phyloP scores from a whole-genome alignment of 164 flowering plant species.

The Akebia trifoliata region DNA sequence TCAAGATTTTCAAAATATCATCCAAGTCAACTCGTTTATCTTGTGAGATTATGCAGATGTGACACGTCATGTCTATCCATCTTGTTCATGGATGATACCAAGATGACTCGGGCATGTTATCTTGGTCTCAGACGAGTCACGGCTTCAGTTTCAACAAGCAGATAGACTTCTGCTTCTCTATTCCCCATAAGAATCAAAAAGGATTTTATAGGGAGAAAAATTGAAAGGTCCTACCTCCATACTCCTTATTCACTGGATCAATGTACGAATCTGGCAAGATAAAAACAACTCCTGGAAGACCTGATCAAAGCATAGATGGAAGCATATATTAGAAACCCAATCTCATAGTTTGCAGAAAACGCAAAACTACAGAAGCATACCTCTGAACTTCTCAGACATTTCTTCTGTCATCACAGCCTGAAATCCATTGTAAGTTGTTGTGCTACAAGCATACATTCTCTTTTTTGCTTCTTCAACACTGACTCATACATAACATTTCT shows the following conservation, averaged over 20 bases:
- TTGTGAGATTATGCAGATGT: no score
- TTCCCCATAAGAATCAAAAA: background rate
- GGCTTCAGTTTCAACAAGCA: background rate
- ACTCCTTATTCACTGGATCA: conserved; percentile 85
- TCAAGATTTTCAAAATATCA: no score
- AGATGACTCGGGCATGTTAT: no score
- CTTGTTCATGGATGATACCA: no score
- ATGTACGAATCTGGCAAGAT: conserved; percentile 93
- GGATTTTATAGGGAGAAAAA: background rate
- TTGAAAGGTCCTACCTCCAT: conserved; percentile 60
- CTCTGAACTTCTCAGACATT: conserved; percentile 70
- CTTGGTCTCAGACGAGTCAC: no score
- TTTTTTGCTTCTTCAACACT: conserved; percentile 91
- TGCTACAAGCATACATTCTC: conserved; percentile 90
- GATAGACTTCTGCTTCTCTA: background rate
- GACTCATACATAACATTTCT: conserved; percentile 2
- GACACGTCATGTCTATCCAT: no score
- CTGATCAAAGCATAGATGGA: conserved; percentile 31
- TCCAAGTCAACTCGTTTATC: no score
- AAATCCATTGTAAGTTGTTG: conserved; percentile 87
- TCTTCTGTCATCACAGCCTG: conserved; percentile 80
- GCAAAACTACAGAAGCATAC: conserved; percentile 23
- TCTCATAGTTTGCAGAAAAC: background rate
- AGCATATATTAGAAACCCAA: conserved; percentile 1
- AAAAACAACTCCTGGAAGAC: conserved; percentile 82